phyloP scores from a whole-genome alignment of 78 protist species.

The Thecamonas trahens region DNA sequence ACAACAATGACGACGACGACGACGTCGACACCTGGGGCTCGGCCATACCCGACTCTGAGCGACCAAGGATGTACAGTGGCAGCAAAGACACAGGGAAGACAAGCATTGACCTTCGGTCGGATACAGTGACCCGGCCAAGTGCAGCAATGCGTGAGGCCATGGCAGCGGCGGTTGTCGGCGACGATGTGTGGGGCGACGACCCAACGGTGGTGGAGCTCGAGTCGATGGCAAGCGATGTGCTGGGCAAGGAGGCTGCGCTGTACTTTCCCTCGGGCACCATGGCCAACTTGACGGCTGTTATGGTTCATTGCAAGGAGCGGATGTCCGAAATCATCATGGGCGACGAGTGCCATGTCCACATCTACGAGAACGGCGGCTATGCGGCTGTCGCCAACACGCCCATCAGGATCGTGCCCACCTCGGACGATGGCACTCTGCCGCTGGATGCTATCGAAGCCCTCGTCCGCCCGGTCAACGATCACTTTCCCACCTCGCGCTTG shows the following conservation, averaged over 20 bases:
- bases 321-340: conserved; percentile 15
- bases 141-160: conserved; percentile 12
- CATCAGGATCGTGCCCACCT: background rate
- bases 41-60: too few species aligned
- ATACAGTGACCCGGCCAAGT: conserved; percentile 37
- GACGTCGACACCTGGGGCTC: too few species aligned
- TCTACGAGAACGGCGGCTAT: background rate
- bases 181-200: conserved; percentile 59
- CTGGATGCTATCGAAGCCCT: conserved; percentile 1
- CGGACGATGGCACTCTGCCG: conserved; percentile 5
- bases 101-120: conserved; percentile 21
- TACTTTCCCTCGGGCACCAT: conserved; percentile 44
- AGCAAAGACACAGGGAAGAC: too few species aligned
- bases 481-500: conserved; percentile 22
- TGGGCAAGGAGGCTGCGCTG: conserved; percentile 51
- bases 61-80: too few species aligned
- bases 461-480: conserved; percentile 15
- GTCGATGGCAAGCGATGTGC: background rate
- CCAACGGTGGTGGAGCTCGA: conserved; percentile 28
- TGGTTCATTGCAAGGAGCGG: conserved; percentile 7
- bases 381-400: background rate
- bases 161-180: conserved; percentile 47
- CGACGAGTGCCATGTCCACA: conserved; percentile 9
- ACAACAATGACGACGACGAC: too few species aligned
- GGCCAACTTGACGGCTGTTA: conserved; percentile 32